Evolutionary conservation across 2,329 filamentous ascomycete genomes (phyloP).

Genomic region (Coniochaeta sp.): DNA sequence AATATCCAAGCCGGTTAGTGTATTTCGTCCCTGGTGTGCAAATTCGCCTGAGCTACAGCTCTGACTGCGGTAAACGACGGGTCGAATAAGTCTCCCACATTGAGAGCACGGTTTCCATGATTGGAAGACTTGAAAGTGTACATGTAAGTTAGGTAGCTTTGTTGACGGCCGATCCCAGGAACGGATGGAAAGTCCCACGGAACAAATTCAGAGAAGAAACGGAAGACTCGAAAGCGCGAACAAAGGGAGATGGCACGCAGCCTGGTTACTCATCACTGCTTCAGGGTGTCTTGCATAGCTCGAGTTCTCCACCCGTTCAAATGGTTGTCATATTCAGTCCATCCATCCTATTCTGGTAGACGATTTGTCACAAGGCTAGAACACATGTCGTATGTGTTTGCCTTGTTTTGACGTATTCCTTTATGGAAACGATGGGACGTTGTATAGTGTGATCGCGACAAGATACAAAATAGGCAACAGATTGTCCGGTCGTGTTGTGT

Average conservation of each 20-base stretch:
- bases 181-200: not conserved
- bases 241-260: not conserved
- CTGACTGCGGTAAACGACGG: not conserved
- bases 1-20: not conserved
- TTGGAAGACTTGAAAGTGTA: not conserved
- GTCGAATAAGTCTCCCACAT: not conserved
- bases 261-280: not conserved
- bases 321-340: not conserved
- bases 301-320: not conserved
- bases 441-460: not conserved
- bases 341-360: not conserved
- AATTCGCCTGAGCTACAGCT: not conserved
- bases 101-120: not conserved
- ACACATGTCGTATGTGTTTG: not conserved
- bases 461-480: not conserved
- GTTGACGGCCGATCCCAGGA: not conserved
- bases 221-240: not conserved
- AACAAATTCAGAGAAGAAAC: not conserved
- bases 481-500: not conserved
- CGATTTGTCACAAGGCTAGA: not conserved
- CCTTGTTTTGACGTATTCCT: not conserved
- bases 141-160: not conserved
- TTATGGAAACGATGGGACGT: not conserved
- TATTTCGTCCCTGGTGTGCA: not conserved
- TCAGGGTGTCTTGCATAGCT: not conserved